phyloP scores from a whole-genome alignment of 495 filamentous ascomycete genomes.

The Thermochaetoides thermophila region DNA sequence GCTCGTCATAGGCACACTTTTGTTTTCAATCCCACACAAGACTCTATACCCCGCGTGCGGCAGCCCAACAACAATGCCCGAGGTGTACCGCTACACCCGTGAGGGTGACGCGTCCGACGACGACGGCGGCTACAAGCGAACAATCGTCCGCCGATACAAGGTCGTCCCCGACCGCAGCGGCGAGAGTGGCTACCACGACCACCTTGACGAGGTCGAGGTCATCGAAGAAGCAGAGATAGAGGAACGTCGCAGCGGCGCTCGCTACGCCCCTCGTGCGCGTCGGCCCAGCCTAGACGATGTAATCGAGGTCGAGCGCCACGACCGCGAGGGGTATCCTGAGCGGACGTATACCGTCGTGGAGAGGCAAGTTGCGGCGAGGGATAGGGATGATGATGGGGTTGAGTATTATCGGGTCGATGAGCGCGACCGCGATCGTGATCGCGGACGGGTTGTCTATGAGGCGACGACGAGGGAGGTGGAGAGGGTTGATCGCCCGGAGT shows the following conservation, averaged over 20 bases:
- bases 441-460: slow-evolving; percentile 23
- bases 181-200: too few relatives aligned
- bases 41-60: slow-evolving; percentile 2
- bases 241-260: slow-evolving; percentile 31
- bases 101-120: slow-evolving; percentile 31
- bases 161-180: slow-evolving; percentile 28
- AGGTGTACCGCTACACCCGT: slow-evolving; percentile 32
- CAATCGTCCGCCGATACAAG: slow-evolving; percentile 42
- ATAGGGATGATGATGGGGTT: slow-evolving; percentile 14
- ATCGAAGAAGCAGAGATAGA: too few relatives aligned
- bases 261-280: slow-evolving; percentile 21
- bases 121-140: slow-evolving; percentile 33
- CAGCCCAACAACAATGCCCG: slow-evolving; percentile 21
- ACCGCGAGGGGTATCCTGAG: slow-evolving; percentile 22
- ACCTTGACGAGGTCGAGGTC: slow-evolving; percentile 28
- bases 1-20: too few relatives aligned
- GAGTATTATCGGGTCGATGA: slow-evolving; percentile 2
- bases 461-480: slow-evolving; percentile 24
- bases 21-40: too few relatives aligned
- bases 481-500: slow-evolving; percentile 26
- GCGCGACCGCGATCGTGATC: slow-evolving; percentile 10
- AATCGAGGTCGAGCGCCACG: slow-evolving; percentile 28
- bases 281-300: slow-evolving; percentile 22
- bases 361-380: slow-evolving; percentile 17
- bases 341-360: slow-evolving; percentile 16